A percentile compares a stretch with the other conserved stretches of the same genome.
Conservation (phyloP, 2,329 filamentous ascomycete genomes). For the Biscogniauxia sp. region DNA sequence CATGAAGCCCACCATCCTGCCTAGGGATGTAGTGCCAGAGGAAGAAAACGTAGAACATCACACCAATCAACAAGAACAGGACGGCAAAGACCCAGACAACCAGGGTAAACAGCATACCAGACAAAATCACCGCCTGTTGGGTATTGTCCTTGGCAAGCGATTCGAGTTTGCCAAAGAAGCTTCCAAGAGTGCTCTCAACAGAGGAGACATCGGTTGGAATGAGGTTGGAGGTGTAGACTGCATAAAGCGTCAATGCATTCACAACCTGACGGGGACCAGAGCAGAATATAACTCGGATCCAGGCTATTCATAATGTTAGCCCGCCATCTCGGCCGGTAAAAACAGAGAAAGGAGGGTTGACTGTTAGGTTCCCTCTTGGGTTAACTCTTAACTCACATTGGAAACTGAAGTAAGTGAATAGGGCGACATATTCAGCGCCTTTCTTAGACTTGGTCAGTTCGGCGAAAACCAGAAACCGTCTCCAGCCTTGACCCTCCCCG, state of each 20-base stretch:
- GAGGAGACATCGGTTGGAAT: conserved; percentile 51
- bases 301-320: conserved; percentile 52
- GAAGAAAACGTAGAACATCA: conserved; percentile 81
- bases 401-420: conserved; percentile 84
- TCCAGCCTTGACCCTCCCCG: conserved; percentile 75
- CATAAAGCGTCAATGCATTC: conserved; percentile 85
- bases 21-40: conserved; percentile 89
- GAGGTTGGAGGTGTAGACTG: conserved; percentile 74
- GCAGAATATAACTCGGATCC: conserved; percentile 84
- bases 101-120: conserved; percentile 88
- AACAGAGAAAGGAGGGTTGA: not conserved
- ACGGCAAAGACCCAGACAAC: conserved; percentile 84
- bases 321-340: not conserved
- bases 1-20: conserved; percentile 73
- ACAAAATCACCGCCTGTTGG: conserved; percentile 78
- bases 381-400: conserved; percentile 51
- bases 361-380: too few relatives aligned
- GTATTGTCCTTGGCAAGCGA: conserved; percentile 70
- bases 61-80: conserved; percentile 70
- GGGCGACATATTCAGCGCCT: conserved; percentile 82
- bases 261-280: conserved; percentile 89
- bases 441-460: conserved; percentile 89
- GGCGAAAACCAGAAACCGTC: conserved; percentile 87
- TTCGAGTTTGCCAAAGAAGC: conserved; percentile 82
- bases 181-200: conserved; percentile 62